A percentile compares a stretch with the other conserved stretches of the same genome.
Conservation (phyloP, 2,329 filamentous ascomycete genomes). For the Phaeosphaeria sp. region DNA sequence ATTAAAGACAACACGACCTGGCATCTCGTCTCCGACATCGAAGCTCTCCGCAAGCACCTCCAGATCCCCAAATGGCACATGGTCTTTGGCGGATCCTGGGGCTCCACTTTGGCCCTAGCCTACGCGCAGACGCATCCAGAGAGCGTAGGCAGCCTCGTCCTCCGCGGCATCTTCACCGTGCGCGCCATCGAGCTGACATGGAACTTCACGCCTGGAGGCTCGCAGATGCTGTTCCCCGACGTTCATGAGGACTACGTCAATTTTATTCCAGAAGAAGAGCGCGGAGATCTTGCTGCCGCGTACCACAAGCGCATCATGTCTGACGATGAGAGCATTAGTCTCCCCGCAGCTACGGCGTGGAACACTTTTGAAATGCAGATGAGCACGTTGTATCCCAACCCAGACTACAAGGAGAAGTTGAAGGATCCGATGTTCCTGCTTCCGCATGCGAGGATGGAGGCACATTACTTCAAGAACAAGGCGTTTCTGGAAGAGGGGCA, state of each 20-base stretch:
- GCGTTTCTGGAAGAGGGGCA: slow-evolving; percentile 53
- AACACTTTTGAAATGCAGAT: slow-evolving; percentile 45
- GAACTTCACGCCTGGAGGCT: slow-evolving; percentile 35
- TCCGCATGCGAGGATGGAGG: slow-evolving; percentile 52
- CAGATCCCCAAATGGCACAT: slow-evolving; percentile 52
- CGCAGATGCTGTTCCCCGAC: slow-evolving; percentile 49
- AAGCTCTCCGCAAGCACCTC: slow-evolving; percentile 51
- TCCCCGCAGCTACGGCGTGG: slow-evolving; percentile 46
- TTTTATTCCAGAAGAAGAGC: slow-evolving; percentile 48
- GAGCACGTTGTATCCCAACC: slow-evolving; percentile 31
- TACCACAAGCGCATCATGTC: slow-evolving; percentile 52
- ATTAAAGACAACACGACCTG: slow-evolving; percentile 55
- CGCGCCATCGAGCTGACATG: slow-evolving; percentile 48
- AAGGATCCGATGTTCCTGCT: slow-evolving; percentile 39
- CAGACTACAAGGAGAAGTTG: slow-evolving; percentile 25
- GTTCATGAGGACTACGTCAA: slow-evolving; percentile 46
- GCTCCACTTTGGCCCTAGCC: slow-evolving; percentile 52
- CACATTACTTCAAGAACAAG: slow-evolving; percentile 53
- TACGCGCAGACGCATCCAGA: slow-evolving; percentile 54
- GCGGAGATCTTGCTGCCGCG: slow-evolving; percentile 43
- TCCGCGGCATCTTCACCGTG: slow-evolving; percentile 53
- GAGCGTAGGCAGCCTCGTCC: slow-evolving; percentile 47
- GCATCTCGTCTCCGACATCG: slow-evolving; percentile 55
- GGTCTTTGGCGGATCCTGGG: slow-evolving; percentile 59
- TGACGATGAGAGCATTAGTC: slow-evolving; percentile 32